Evolutionary conservation across 2,329 filamentous ascomycete genomes (phyloP), one percentile per base, ranked within the genome.

Genomic region (Coleophoma cylindrospora): DNA sequence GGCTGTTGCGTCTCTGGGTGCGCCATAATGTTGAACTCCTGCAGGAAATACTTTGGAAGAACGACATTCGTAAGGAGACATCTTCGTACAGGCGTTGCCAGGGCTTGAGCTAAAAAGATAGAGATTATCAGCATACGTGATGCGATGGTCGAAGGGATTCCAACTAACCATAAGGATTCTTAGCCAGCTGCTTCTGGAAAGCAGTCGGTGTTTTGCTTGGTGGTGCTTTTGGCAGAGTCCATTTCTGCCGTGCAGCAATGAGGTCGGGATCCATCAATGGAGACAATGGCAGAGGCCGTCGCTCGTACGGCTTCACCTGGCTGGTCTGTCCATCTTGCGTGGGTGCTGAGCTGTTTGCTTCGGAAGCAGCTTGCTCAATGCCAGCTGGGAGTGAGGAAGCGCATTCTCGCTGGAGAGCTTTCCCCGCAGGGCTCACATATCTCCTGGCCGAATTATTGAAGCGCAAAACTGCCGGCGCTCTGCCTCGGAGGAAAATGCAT

Each of bases 151-250:
- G n/a, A 14, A 8, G 12, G n/a, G 46, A 41, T 10, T 33, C 19
- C 34, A 48, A 10, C 69, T 32, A 69, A 86, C 84, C 86, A 57
- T 80, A 89, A 2, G 83, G 73, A 56, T 87, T 91, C 36, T 73
- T 73, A 32, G 69, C 70, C 2, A 90, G 68, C 51, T 79, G 76
- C 50, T 71, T 73, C 60, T 84, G 80, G 52, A 89, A 64, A 41
- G 61, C 34, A 51, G 68, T 67, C 0, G 64, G 59, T 50, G 73
- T 73, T 40, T 66, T 72, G 53, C 68, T 57, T 13, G 62, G 60
- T 47, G 68, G 36, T n/a, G 45, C 34, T 50, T 64, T 66, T 3
- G 56, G 47, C n/a, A 21, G 32, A 13, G 46, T 43, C 32, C 55
- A 41, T 47, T 66, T 66, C 17, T 63, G 50, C 49, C 66, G 61